Percentiles rank a stretch among this genome's conserved stretches.
phyloP scores from a whole-genome alignment of 352 stramenopile genomes.

The Aphanomyces euteiches region DNA sequence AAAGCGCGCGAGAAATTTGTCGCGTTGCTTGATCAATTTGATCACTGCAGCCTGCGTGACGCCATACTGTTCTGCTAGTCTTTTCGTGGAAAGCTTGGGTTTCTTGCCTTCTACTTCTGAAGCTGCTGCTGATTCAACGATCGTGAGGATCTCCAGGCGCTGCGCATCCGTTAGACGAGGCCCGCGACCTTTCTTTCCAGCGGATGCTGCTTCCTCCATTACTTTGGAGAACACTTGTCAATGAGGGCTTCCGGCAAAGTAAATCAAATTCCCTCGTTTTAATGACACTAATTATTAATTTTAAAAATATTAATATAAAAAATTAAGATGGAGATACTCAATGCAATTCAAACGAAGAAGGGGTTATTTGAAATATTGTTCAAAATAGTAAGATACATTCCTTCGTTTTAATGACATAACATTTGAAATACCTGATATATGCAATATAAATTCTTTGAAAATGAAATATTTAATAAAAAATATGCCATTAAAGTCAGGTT shows the following conservation, averaged over 20 bases:
- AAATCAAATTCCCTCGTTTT: no score
- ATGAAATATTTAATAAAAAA: no score
- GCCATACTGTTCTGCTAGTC: constrained; percentile 79
- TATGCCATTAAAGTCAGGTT: no score
- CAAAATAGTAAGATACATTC: no score
- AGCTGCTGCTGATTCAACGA: constrained; percentile 30
- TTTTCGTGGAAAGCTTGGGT: constrained; percentile 80
- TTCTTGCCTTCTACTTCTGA: constrained; percentile 40
- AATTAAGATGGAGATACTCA: no score
- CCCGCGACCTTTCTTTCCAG: constrained; percentile 30
- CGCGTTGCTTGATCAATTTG: constrained; percentile 87
- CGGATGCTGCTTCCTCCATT: background rate
- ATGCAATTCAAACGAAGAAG: no score
- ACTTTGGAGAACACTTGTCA: constrained; percentile 1
- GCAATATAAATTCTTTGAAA: no score
- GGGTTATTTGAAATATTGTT: no score
- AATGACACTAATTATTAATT: no score
- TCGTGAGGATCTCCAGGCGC: constrained; percentile 66
- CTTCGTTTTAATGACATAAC: no score
- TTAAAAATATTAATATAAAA: no score
- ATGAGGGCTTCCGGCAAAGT: background rate
- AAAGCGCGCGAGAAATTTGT: constrained; percentile 79
- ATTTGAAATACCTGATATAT: no score
- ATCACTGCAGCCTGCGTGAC: constrained; percentile 82
- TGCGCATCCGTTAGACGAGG: constrained; percentile 67